Evolutionary conservation across 2,329 filamentous ascomycete species (phyloP).

Genomic region (Fusarium zealandicum): DNA sequence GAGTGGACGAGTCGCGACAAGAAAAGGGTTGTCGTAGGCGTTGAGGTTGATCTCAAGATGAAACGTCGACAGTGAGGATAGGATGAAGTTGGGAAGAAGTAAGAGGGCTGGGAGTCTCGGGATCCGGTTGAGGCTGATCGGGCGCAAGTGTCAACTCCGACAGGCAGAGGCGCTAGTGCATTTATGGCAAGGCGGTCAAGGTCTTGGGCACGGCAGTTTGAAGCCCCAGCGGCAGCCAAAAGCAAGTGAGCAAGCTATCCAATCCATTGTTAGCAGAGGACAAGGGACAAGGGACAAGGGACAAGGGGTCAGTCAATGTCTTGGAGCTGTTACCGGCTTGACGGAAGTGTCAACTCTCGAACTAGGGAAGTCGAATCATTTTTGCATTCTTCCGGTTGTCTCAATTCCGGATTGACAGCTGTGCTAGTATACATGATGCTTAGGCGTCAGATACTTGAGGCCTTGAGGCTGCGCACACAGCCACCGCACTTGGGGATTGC

Average conservation of each 20-base stretch:
- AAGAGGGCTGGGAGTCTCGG: slow-evolving; percentile 36
- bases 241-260: not conserved
- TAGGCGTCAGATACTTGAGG: slow-evolving; percentile 8
- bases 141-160: slow-evolving; percentile 32
- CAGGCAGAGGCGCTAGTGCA: slow-evolving; percentile 22
- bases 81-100: slow-evolving; percentile 24
- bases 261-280: not conserved
- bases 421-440: slow-evolving; percentile 20
- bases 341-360: not conserved
- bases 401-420: not conserved
- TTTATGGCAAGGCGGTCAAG: slow-evolving; percentile 37
- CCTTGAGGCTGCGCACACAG: not conserved
- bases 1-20: slow-evolving; percentile 14
- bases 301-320: not conserved
- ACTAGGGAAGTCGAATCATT: not conserved
- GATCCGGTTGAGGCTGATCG: slow-evolving; percentile 40
- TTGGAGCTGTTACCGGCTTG: not conserved
- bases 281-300: not conserved
- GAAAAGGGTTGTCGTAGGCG: slow-evolving; percentile 1
- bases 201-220: slow-evolving; percentile 25
- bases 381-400: not conserved
- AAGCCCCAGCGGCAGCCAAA: slow-evolving; percentile 23
- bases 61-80: slow-evolving; percentile 7
- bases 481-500: not conserved
- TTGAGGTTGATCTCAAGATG: slow-evolving; percentile 6